Evolutionary conservation across 257 asterid genomes (phyloP), one percentile per base, ranked within the genome.

Genomic region (Dorcoceras hygrometricum): DNA sequence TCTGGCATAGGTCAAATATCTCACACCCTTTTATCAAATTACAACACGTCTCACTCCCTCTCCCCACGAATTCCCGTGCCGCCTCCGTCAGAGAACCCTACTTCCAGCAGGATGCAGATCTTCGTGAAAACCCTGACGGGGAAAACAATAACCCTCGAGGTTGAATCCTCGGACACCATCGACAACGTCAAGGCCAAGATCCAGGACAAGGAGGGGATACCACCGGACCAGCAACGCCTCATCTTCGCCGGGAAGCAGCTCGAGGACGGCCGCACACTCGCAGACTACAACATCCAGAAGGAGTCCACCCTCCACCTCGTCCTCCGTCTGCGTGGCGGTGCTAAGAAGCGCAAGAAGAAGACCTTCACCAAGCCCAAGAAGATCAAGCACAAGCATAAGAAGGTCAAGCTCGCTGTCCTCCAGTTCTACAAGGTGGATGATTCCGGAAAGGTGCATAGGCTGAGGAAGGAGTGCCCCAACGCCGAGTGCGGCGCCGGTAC

Each of bases 111-210:
- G 80, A 86, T 86, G 93, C 89, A 86, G 84, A 86, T 86, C 86
- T 86, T 86, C 86, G 93, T 86, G 53, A 86, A 86, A 66, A 86
- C 93, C 86, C 93, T 86, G 23, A 86, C 89, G 78, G 92, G 92
- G 20, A 86, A 86, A 63, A 86, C 92, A 1, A 84, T 84, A 23
- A 84, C 89, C 63, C 72, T 81, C 1, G 87, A 84, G 79, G 89
- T 84, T 0, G 89, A 83, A 27, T 83, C 89, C 71, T 83, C 86
- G 61, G 86, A 83, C 72, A 83, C 89, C 18, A 80, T 83, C 31
- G 86, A 83, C 76, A 80, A 83, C 20, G 88, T 80, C 59, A 83
- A 83, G 73, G 77, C 82, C 25, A 83, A 83, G 74, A 83, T 83
- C 69, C 83, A 83, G 73, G 88, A 83, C 72, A 83, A 80, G 80